Conservation (phyloP, 768 basidiomycete species). For the Panaeolus papilionaceus region DNA sequence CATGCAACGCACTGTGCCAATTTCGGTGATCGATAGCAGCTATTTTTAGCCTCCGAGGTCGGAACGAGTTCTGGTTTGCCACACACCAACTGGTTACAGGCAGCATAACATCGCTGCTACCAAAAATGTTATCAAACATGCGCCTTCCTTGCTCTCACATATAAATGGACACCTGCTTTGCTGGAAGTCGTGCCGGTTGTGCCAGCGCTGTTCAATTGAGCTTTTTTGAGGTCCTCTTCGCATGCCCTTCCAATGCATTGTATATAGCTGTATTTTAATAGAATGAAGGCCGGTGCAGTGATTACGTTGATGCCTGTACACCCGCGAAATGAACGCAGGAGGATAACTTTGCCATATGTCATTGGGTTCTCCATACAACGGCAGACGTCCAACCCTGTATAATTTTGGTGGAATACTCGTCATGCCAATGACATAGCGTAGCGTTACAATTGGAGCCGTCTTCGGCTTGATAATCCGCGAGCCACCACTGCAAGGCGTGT, state of each 20-base stretch:
- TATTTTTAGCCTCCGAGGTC: conserved; percentile 5
- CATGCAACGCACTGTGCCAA: neutral
- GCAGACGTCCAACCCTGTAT: neutral
- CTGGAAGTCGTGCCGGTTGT: neutral
- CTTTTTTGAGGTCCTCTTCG: neutral
- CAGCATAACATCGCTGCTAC: neutral
- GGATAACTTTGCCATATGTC: neutral
- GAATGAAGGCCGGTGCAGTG: neutral
- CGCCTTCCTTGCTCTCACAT: neutral
- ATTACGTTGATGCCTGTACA: neutral
- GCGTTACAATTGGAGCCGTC: neutral
- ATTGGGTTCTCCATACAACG: neutral
- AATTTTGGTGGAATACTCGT: neutral
- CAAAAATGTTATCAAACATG: neutral
- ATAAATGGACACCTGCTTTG: neutral
- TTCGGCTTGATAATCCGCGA: neutral
- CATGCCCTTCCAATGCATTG: too few relatives aligned
- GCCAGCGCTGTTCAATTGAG: neutral
- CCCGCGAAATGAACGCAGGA: neutral
- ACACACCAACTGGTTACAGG: neutral
- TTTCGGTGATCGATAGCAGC: neutral
- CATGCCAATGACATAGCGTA: neutral
- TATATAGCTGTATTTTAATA: neutral
- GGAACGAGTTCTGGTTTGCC: neutral
- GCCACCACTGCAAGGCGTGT: too few relatives aligned